Evolutionary conservation across 2,329 filamentous ascomycete species (phyloP), one percentile per base, ranked within the genome.

Genomic region (Aspergillus persii): DNA sequence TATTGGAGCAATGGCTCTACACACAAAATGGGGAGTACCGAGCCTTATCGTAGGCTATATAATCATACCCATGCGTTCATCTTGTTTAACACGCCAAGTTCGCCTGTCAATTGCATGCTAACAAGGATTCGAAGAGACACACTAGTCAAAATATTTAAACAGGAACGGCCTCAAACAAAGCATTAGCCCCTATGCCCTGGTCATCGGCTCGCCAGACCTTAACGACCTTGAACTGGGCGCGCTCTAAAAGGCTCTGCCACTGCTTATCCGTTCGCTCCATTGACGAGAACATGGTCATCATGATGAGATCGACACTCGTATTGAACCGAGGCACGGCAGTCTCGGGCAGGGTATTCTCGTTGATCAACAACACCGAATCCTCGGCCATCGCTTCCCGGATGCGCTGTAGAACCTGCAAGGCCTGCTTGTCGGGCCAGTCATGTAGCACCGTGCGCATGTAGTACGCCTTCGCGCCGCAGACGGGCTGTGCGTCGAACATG

Each of bases 391-490:
- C 67, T 1, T 59, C 60, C 2, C 55, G 53, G 18, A 71, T 60
- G 8, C 60, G 56, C 2, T 44, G 30, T 5, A 70, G 58, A 30
- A 61, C 66, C 8, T 62, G 8, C 18, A 59, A 49, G 9, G 61
- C 63, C 30, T 67, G 58, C 27, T 63, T 63, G 36, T 71, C 68
- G 1, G 68, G 65, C 61, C 66, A 71, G 52, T 72, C 66, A 53
- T 73, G 69, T 8, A 71, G 50, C 2, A 73, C 64, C 29, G 60
- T 64, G 8, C 65, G 59, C 57, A 71, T 57, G 54, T 67, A 71
- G 44, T 72, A 73, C 30, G 61, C 62, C 36, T 57, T 64, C 2
- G 71, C 69, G 7, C 64, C 64, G n/a, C 54, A 54, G 2, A 65
- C 30, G 6, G 68, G 61, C 41, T 69, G 68, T 6, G 59, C 50